These are phyloP conservation scores for Phytophthora sp. DNA, from an alignment of 352 stramenopile species.

Conservation along the genomic window DNA sequence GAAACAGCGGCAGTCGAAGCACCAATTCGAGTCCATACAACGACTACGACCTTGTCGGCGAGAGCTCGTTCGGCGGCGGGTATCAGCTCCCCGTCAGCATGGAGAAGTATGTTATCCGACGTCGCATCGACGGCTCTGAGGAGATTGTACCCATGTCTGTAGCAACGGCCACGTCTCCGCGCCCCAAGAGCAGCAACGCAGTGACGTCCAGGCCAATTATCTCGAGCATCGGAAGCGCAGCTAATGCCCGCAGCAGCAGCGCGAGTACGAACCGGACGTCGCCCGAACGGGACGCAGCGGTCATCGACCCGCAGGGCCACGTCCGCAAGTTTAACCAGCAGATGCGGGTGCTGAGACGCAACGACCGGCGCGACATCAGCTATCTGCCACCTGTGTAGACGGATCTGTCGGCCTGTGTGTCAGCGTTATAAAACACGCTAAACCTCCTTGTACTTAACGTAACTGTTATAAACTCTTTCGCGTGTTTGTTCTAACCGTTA, in stretches of 20 bases:
- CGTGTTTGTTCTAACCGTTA: no score
- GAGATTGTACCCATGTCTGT: slow-evolving; percentile 34
- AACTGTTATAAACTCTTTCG: no score
- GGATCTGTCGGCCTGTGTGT: no score
- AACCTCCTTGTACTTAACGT: no score
- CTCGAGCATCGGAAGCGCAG: no score
- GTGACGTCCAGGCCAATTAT: slow-evolving; percentile 9
- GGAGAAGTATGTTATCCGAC: slow-evolving; percentile 62
- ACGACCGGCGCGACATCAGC: slow-evolving; percentile 53
- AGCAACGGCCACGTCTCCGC: slow-evolving; percentile 16
- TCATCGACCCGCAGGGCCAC: slow-evolving; percentile 52
- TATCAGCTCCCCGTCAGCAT: slow-evolving; percentile 59
- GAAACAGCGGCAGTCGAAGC: slow-evolving; percentile 25
- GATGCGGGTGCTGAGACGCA: slow-evolving; percentile 69
- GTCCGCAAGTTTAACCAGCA: slow-evolving; percentile 73
- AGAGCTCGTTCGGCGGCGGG: slow-evolving; percentile 23
- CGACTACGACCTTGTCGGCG: slow-evolving; percentile 4
- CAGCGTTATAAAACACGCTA: no score
- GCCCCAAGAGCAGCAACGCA: slow-evolving; percentile 8
- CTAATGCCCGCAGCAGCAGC: slow-evolving; percentile 1
- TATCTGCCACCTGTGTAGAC: slow-evolving; percentile 43
- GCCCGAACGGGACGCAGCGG: slow-evolving; percentile 14
- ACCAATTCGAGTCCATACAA: slow-evolving; percentile 10
- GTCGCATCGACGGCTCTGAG: slow-evolving; percentile 14
- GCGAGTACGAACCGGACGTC: background rate